Percentiles rank a stretch among this genome's conserved stretches.
Evolutionary conservation across 352 stramenopile species (phyloP).

Genomic region (Phytophthora macrochlamydospora): DNA sequence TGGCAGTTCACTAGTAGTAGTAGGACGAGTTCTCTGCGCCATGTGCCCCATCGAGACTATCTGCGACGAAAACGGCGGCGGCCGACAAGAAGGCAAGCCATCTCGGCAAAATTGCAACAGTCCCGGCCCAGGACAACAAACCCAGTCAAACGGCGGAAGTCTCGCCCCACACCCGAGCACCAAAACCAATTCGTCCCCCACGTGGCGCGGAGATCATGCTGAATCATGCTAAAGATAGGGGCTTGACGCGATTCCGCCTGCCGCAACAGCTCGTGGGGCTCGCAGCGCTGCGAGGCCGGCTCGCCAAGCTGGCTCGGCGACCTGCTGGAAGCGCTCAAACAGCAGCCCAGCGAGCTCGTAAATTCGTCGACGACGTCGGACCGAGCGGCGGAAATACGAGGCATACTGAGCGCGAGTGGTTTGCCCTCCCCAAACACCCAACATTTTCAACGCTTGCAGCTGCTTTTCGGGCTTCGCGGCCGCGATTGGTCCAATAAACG

Average conservation of each 20-base stretch:
- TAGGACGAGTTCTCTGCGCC: neutral
- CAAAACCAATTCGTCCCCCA: neutral
- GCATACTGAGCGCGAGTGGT: neutral
- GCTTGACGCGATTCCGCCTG: slow-evolving; percentile 16
- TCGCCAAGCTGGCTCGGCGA: too few species aligned
- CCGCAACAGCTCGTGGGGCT: neutral
- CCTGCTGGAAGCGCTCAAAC: neutral
- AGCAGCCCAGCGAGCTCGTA: neutral
- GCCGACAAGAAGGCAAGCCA: slow-evolving; percentile 1
- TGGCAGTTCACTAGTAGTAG: neutral
- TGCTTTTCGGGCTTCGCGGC: slow-evolving; percentile 17
- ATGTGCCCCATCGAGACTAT: slow-evolving; percentile 8
- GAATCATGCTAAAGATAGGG: slow-evolving; percentile 12
- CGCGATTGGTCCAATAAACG: neutral
- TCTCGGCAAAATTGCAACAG: neutral
- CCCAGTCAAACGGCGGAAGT: slow-evolving; percentile 5
- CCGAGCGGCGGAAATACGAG: slow-evolving; percentile 31
- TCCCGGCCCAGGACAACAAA: neutral
- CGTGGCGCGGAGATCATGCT: neutral
- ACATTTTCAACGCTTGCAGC: slow-evolving; percentile 12
- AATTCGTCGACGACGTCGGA: slow-evolving; percentile 13
- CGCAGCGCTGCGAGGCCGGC: neutral
- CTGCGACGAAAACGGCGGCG: slow-evolving; percentile 13
- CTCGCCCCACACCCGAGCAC: neutral
- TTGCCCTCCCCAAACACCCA: slow-evolving; percentile 12